Conservation (phyloP, 2,329 filamentous ascomycete genomes). For the Fusarium hainanense region DNA sequence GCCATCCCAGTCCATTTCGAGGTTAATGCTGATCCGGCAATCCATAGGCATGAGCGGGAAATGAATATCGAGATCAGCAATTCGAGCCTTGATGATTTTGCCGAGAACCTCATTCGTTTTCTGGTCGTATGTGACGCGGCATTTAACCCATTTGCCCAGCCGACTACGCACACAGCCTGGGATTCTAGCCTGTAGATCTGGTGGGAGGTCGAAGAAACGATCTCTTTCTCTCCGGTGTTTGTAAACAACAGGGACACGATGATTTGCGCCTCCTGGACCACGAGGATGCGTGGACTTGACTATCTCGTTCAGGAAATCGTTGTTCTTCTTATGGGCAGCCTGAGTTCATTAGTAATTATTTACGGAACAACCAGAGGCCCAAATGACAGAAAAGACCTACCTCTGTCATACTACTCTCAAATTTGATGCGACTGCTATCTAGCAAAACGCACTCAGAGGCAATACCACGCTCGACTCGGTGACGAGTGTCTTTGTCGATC, state of each 20-base stretch:
- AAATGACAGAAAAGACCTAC: constrained; percentile 60
- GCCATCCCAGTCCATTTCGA: constrained; percentile 90
- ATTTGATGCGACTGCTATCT: constrained; percentile 71
- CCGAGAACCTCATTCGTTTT: constrained; percentile 76
- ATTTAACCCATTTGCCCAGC: constrained; percentile 58
- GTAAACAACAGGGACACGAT: constrained; percentile 77
- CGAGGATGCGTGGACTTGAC: constrained; percentile 69
- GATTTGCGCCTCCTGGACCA: constrained; percentile 56
- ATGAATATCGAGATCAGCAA: constrained; percentile 88
- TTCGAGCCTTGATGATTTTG: constrained; percentile 91
- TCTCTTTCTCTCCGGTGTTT: constrained; percentile 86
- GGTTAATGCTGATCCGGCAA: constrained; percentile 91
- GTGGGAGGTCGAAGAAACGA: constrained; percentile 81
- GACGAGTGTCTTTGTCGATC: constrained; percentile 76
- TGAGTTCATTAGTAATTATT: constrained; percentile 51
- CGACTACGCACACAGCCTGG: constrained; percentile 72
- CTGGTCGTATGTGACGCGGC: constrained; percentile 79
- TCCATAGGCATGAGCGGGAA: constrained; percentile 83
- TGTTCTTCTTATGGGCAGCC: constrained; percentile 84
- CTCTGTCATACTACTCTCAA: constrained; percentile 91
- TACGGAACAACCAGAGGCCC: not conserved
- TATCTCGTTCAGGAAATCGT: constrained; percentile 82
- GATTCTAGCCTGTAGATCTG: constrained; percentile 67
- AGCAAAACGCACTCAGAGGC: constrained; percentile 76
- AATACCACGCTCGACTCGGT: constrained; percentile 75